Evolutionary conservation across 164 flowering plant species (phyloP), one percentile per base, ranked within the genome.

Genomic region (Paratinospora sagittata): DNA sequence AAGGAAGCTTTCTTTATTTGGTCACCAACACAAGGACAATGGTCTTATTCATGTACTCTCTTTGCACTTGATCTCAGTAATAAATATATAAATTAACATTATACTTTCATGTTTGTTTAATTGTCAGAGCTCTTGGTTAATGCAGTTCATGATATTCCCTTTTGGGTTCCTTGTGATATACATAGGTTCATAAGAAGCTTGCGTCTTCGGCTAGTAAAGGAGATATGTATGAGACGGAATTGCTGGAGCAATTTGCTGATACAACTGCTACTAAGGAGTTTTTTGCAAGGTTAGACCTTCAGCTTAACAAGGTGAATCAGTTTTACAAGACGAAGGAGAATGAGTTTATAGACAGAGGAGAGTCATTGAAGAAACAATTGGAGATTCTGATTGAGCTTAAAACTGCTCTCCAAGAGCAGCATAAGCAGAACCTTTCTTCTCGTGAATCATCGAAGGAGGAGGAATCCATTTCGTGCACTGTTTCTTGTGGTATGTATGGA

Each of bases 221-320:
- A 0, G 96, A 89, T 77, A 0, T 88, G 68, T 95, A 95, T 55
- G 91, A 91, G 81, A 95, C 97, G 0, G 94, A 91, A 75, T 74
- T 95, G 84, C 75, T 90, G 0, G 99, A 95, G 78, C 90, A 89
- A 41, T 86, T 95, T 17, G 84, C 80, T 0, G 94, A 92, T 70
- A 82, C 84, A 6, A 87, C 88, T 47, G 90, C 90, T 13, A 85
- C 92, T 0, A 78, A 75, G 27, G 97, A 84, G 39, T 95, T 92
- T 63, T 95, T 95, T 45, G 65, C 84, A 4, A 76, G 83, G 67
- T 75, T 92, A 77, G 99, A 95, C 75, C 80, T 66, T 57, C 97
- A 95, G 67, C 96, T 92, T 1, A 91, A 92, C 83, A 95, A 92
- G 69, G 99, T 95, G 78, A 95, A 92, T 66, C 92, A 92, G 70